A percentile compares a stretch with the other conserved stretches of the same genome.
These are phyloP conservation scores for Scytalidium sp. DNA, from an alignment of 2,329 filamentous ascomycete genomes.

Conservation along the genomic window DNA sequence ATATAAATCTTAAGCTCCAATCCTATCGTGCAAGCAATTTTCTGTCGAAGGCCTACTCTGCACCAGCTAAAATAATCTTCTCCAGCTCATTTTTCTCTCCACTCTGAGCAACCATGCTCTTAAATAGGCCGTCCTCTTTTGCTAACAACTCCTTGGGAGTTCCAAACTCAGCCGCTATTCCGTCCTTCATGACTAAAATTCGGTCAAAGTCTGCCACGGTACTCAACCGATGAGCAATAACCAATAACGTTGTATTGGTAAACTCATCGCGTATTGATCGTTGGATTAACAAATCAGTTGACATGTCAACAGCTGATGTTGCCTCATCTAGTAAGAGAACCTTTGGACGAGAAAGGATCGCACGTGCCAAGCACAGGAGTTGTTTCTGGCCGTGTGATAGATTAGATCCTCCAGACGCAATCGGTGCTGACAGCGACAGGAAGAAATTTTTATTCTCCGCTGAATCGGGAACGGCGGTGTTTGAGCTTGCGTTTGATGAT, in stretches of 20 bases:
- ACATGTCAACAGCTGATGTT: slow-evolving; percentile 72
- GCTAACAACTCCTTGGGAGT: slow-evolving; percentile 52
- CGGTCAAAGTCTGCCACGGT: slow-evolving; percentile 74
- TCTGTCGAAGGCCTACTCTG: background rate
- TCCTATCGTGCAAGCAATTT: no score
- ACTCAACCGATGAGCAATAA: slow-evolving; percentile 72
- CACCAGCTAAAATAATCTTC: slow-evolving; percentile 2
- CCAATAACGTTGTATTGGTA: slow-evolving; percentile 62
- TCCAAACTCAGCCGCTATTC: slow-evolving; percentile 64
- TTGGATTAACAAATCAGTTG: slow-evolving; percentile 70
- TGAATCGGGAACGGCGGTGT: background rate
- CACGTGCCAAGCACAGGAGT: slow-evolving; percentile 68
- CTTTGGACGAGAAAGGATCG: slow-evolving; percentile 66
- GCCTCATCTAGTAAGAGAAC: slow-evolving; percentile 78
- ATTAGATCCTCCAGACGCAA: slow-evolving; percentile 69
- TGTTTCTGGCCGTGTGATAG: slow-evolving; percentile 72
- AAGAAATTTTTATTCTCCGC: slow-evolving; percentile 62
- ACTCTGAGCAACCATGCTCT: slow-evolving; percentile 18
- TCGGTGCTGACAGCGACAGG: slow-evolving; percentile 54
- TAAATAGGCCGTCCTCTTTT: slow-evolving; percentile 16
- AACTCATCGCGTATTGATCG: slow-evolving; percentile 72
- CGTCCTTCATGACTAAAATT: slow-evolving; percentile 67
- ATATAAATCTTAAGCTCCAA: no score
- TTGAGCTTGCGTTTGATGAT: slow-evolving; percentile 1
- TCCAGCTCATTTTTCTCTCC: slow-evolving; percentile 14